Evolutionary conservation across 1,139 yeast species (phyloP), one percentile per base, ranked within the genome.

Genomic region (Kodamaea sp.): DNA sequence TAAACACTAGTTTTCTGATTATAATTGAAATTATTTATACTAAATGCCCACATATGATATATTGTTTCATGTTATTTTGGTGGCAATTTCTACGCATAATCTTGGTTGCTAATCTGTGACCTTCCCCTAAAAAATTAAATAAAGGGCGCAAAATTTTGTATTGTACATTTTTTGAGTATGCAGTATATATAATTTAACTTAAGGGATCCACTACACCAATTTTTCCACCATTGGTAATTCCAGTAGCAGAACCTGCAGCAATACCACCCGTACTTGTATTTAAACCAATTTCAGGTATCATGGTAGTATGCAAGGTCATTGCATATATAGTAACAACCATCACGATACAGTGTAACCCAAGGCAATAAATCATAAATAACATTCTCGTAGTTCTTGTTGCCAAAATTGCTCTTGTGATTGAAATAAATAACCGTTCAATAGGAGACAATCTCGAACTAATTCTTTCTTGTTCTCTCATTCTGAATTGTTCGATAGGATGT

Each of bases 401-500:
- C 44, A 88, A 65, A 10, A 89, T 75, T 0, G 87, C 77, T 48
- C 88, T 71, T 2, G 95, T 84, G 46, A 86, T 70, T 32, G 83
- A 78, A 42, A 85, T 77, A 46, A 86, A 84, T n/a, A 86, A 65
- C 41, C 95, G 69, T 51, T 92, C 97, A 39, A 85, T 55, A 2
- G 95, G 87, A 1, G 92, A 81, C 57, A 89, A 70, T 42, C 78
- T 73, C 7, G 89, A 80, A 40, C 76, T 74, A 37, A 87, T 84
- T 45, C 96, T 69, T 51, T 84, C 90, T 35, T 84, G 79, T 58
- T 89, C 97, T 45, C 79, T 67, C 35, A 82, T 75, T 52, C 95
- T 76, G 63, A 90, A 87, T 53, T 81, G 87, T 50, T 86, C 94
- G 49, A 86, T 79, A 24, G 96, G 96, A 52, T 88, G 90, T 37